Evolutionary conservation across 352 stramenopile genomes (phyloP).

Genomic region (Phytophthora chlamydospora): DNA sequence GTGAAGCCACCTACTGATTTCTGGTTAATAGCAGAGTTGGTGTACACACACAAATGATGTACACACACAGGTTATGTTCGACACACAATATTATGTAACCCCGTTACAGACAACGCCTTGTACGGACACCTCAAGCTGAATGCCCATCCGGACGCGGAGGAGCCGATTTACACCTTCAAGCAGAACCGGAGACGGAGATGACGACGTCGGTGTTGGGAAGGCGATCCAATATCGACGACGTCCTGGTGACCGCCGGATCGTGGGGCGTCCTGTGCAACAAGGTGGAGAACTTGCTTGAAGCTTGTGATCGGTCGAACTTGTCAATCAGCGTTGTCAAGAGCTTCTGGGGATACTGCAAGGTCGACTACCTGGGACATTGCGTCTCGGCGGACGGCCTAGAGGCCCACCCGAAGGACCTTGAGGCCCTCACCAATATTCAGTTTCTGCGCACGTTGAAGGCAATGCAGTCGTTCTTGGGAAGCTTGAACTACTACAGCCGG

Average conservation of each 20-base stretch:
- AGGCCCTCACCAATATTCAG: not conserved
- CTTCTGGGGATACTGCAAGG: conserved; percentile 12
- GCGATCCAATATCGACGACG: conserved; percentile 40
- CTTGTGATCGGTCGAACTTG: conserved; percentile 23
- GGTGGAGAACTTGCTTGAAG: conserved; percentile 16
- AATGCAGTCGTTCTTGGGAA: conserved; percentile 30
- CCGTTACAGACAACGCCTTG: conserved; percentile 25
- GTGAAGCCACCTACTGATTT: no score
- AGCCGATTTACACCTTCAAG: not conserved
- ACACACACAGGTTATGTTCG: no score
- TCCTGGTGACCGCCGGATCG: conserved; percentile 7
- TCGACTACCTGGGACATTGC: conserved; percentile 26
- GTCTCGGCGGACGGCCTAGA: conserved; percentile 5
- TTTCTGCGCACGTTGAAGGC: conserved; percentile 11
- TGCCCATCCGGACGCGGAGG: no score
- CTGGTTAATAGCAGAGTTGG: no score
- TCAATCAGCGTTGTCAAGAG: conserved; percentile 39
- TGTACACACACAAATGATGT: no score
- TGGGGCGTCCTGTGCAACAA: conserved; percentile 21
- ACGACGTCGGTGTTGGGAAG: conserved; percentile 3
- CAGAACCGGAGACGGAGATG: not conserved
- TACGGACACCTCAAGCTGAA: conserved; percentile 2
- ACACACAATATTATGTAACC: no score
- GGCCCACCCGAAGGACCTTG: conserved; percentile 17
- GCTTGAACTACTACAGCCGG: conserved; percentile 28